A percentile compares a stretch with the other conserved stretches of the same genome.
Conservation (phyloP, 1,139 yeast species). For the Petasospora fabianii region DNA sequence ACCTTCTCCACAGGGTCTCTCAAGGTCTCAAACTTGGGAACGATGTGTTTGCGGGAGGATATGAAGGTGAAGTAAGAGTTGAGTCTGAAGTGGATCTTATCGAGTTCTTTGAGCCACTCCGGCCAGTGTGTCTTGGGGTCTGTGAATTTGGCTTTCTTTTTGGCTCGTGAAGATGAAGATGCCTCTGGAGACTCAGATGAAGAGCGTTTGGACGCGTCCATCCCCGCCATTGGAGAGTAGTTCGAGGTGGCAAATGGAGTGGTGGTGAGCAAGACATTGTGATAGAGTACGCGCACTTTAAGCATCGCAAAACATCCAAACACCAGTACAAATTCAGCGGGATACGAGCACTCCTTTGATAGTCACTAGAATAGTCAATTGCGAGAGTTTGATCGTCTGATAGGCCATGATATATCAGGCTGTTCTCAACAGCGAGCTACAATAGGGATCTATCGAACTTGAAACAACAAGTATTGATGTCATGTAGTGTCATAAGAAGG, state of each 20-base stretch:
- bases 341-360: too few species aligned
- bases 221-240: neutral
- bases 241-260: neutral
- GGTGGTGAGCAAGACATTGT: neutral
- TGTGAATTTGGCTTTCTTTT: neutral
- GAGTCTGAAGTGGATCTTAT: conserved; percentile 42
- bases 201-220: neutral
- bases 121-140: conserved; percentile 21
- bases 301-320: too few species aligned
- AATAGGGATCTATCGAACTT: too few species aligned
- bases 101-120: conserved; percentile 34
- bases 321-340: too few species aligned
- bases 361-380: too few species aligned
- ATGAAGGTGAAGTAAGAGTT: conserved; percentile 57
- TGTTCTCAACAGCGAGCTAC: too few species aligned
- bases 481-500: too few species aligned
- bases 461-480: too few species aligned
- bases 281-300: neutral
- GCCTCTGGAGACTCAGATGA: neutral
- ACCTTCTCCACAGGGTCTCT: conserved; percentile 45
- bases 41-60: conserved; percentile 49
- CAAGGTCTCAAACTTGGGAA: conserved; percentile 50
- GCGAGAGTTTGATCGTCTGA: too few species aligned
- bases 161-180: neutral
- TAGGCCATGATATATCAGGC: too few species aligned